These are phyloP conservation scores for Oryza longistaminata DNA, from an alignment of 176 grass and related monocot genomes.

Conservation along the genomic window DNA sequence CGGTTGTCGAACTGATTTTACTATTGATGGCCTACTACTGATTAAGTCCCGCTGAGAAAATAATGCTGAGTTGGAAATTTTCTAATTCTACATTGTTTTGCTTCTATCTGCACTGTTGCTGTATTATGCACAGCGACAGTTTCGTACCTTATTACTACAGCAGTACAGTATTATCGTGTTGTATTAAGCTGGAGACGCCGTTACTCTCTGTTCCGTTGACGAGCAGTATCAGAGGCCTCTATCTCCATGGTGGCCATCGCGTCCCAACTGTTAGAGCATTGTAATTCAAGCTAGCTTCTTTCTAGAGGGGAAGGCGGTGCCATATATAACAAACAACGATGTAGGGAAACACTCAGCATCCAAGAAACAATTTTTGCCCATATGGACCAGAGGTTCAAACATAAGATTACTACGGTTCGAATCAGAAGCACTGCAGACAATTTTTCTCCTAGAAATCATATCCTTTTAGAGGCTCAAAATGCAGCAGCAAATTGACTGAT, in stretches of 20 bases:
- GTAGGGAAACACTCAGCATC: no score
- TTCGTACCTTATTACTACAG: no score
- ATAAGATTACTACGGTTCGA: background rate
- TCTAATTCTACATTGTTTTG: background rate
- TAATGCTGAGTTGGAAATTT: conserved; percentile 8
- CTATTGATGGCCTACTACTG: background rate
- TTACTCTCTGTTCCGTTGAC: background rate
- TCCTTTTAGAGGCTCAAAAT: conserved; percentile 17
- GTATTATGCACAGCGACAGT: no score
- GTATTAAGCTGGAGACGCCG: background rate
- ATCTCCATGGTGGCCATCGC: background rate
- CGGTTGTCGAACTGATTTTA: background rate
- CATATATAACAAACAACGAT: background rate
- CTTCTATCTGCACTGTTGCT: background rate
- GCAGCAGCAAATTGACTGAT: conserved; percentile 12
- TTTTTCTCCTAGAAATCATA: background rate
- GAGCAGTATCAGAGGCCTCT: background rate
- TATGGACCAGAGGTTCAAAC: background rate
- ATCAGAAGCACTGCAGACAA: background rate
- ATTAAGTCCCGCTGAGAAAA: conserved; percentile 4
- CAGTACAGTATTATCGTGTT: background rate
- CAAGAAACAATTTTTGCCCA: background rate
- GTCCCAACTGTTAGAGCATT: background rate
- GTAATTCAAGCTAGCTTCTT: background rate
- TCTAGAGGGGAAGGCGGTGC: background rate